Evolutionary conservation across 2,329 filamentous ascomycete species (phyloP).

Genomic region (Talaromyces sp.): DNA sequence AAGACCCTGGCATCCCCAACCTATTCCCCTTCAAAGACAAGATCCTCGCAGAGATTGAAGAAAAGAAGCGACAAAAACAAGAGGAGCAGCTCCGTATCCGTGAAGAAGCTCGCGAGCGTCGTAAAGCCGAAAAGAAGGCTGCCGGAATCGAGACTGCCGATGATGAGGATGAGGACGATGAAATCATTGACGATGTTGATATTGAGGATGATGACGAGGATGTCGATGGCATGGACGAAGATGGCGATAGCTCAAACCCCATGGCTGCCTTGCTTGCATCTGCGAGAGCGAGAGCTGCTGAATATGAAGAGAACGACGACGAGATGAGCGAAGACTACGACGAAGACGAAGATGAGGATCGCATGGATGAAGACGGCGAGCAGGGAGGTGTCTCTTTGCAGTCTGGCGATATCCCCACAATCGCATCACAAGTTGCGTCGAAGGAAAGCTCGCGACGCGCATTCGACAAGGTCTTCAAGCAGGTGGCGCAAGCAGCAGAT

Average conservation of each 20-base stretch:
- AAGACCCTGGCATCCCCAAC: constrained; percentile 96
- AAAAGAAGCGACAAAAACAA: constrained; percentile 73
- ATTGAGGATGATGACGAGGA: constrained; percentile 38
- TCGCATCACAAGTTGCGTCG: constrained; percentile 28
- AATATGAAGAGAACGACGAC: constrained; percentile 47
- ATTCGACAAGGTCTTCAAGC: constrained; percentile 95
- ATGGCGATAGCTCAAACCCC: constrained; percentile 56
- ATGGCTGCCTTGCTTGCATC: constrained; percentile 45
- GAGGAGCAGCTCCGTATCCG: constrained; percentile 70
- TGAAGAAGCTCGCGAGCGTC: constrained; percentile 57
- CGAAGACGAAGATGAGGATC: constrained; percentile 53
- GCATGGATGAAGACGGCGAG: constrained; percentile 48
- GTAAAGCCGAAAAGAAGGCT: constrained; percentile 42
- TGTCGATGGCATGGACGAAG: constrained; percentile 54
- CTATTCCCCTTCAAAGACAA: constrained; percentile 97
- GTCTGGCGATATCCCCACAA: constrained; percentile 47
- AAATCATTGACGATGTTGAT: constrained; percentile 8
- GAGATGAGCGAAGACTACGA: constrained; percentile 55
- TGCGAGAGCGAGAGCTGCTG: constrained; percentile 42
- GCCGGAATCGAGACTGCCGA: constrained; percentile 32
- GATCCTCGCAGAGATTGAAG: constrained; percentile 90
- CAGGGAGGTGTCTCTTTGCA: constrained; percentile 45
- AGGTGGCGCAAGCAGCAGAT: constrained; percentile 83
- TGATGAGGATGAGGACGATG: constrained; percentile 8
- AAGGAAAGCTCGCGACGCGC: constrained; percentile 72